Conservation (phyloP, 225 moss, liverwort and hornwort species). For the Physcomitrium patens region DNA sequence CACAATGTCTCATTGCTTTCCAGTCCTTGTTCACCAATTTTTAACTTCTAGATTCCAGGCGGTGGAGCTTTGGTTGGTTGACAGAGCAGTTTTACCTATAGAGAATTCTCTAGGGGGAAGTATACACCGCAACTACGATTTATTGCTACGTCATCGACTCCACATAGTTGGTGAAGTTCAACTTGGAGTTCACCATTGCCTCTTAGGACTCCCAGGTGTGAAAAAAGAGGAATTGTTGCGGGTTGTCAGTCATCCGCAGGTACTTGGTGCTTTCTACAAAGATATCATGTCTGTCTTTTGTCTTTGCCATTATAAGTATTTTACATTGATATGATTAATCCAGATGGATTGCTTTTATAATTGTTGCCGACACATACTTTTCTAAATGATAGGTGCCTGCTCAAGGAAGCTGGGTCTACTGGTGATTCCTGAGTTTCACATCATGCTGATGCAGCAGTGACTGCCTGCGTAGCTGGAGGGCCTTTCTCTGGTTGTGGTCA, state of each 20-base stretch:
- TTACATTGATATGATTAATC: conserved; percentile 15
- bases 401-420: conserved; percentile 11
- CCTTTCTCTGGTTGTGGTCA: not conserved
- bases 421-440: conserved; percentile 18
- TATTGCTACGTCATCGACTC: conserved; percentile 90
- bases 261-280: conserved; percentile 28
- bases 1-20: conserved; percentile 3
- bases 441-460: conserved; percentile 11
- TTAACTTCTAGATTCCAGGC: conserved; percentile 50
- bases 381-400: too few relatives aligned
- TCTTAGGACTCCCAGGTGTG: conserved; percentile 88
- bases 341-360: not conserved
- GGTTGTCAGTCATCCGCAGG: conserved; percentile 91
- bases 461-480: not conserved
- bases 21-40: conserved; percentile 21
- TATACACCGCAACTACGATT: conserved; percentile 95
- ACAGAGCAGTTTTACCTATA: conserved; percentile 93
- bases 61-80: conserved; percentile 95
- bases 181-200: conserved; percentile 95
- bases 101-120: conserved; percentile 97
- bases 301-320: too few relatives aligned
- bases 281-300: not conserved
- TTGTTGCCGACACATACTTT: not conserved
- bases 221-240: conserved; percentile 78
- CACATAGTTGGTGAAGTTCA: conserved; percentile 99